Evolutionary conservation across 345 rosid species (phyloP), one percentile per base, ranked within the genome.

Genomic region (Anastatica hierochuntica): DNA sequence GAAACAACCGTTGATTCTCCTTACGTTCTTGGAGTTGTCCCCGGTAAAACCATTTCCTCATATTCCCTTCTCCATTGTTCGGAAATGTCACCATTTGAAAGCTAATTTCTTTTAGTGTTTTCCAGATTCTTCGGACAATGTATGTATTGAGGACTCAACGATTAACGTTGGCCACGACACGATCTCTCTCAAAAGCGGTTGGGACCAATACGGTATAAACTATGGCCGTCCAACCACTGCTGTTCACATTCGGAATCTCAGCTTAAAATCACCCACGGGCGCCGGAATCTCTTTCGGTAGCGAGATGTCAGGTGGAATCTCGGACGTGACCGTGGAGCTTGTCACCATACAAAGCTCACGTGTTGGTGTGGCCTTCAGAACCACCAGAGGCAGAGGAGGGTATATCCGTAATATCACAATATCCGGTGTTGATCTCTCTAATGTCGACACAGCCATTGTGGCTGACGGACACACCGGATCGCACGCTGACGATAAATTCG

Each of bases 291-390:
- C 98, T 53, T 84, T 84, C n/a, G 98, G 98, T 3, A 90, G 98
- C 29, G 96, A 90, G 62, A 90, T 90, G 98, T 90, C 98, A 6
- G 95, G 98, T 19, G 98, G 98, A 41, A 79, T 90, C 57, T 82
- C 87, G 0, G 66, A 77, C 43, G 66, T 87, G 10, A 77, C 51
- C 10, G 82, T 79, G 15, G 81, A 84, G 67, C 67, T 13, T 41
- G 68, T 74, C 37, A 72, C n/a, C 53, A 51, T 86, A 2, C 62
- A 56, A 43, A 56, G 74, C 69, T 90, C 95, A 10, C 66, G 43
- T 7, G 68, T 66, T 6, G 96, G 98, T 15, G 43, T 87, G 19
- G 81, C 79, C 45, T 77, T 87, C 36, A 75, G 85, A 74, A 83
- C 98, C 49, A 69, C 74, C 4, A 76, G 60, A 47, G 98, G 98